Percentiles rank a stretch among this genome's conserved stretches.
phyloP scores from a whole-genome alignment of 306 rosid genomes.

The Lathyrus tuberosus region DNA sequence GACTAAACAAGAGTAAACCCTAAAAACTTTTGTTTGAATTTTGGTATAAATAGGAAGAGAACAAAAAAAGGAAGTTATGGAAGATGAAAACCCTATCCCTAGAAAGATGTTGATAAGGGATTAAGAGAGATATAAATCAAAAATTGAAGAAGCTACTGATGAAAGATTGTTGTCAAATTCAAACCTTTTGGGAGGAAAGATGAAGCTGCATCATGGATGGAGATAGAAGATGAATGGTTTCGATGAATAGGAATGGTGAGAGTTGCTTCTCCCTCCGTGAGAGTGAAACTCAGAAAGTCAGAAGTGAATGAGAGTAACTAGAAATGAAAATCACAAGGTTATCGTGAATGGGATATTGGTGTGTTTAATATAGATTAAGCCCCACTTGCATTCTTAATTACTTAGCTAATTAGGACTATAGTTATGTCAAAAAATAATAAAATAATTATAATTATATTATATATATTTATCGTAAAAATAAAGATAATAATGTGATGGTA shows the following conservation, averaged over 20 bases:
- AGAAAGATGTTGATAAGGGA: slow-evolving; percentile 27
- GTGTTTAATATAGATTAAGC: too few species aligned
- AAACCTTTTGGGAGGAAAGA: slow-evolving; percentile 48
- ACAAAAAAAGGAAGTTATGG: slow-evolving; percentile 14
- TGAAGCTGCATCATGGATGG: slow-evolving; percentile 39
- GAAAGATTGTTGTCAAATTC: slow-evolving; percentile 12
- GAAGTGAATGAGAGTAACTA: not conserved
- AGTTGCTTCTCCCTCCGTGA: not conserved
- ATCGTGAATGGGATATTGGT: too few species aligned
- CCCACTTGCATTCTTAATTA: not conserved
- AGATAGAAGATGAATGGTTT: not conserved
- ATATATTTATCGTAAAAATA: not conserved
- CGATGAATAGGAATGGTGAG: not conserved
- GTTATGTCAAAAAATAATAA: not conserved
- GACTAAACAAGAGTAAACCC: slow-evolving; percentile 39
- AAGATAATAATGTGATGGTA: not conserved
- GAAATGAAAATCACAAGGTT: not conserved
- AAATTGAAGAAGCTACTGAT: slow-evolving; percentile 26
- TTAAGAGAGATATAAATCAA: slow-evolving; percentile 37
- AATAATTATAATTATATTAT: not conserved
- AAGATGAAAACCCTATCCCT: slow-evolving; percentile 45
- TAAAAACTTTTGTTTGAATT: slow-evolving; percentile 32
- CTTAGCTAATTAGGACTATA: not conserved
- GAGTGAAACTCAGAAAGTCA: not conserved
- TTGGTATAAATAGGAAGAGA: not conserved